Percentiles rank a stretch among this genome's conserved stretches.
Evolutionary conservation across 1,284 basidiomycete genomes (phyloP).

Genomic region (Vanrija pseudolonga): DNA sequence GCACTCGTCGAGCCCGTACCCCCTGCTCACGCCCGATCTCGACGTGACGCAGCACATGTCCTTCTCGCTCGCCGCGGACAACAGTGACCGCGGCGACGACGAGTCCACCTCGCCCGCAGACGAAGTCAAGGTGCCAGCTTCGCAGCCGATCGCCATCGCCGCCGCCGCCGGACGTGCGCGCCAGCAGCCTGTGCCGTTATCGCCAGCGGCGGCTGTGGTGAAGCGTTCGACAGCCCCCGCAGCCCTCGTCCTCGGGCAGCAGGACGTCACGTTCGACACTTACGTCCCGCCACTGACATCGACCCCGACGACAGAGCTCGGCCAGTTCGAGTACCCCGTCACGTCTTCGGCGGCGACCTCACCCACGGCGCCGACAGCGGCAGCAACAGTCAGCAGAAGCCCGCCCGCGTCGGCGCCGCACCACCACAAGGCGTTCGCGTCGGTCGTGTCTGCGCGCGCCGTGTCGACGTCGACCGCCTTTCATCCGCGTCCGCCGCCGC

Average conservation of each 20-base stretch:
- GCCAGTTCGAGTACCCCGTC: conserved; percentile 35
- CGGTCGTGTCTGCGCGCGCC: background rate
- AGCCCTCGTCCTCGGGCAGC: background rate
- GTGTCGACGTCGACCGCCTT: background rate
- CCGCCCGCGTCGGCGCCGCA: background rate
- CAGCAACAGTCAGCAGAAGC: background rate
- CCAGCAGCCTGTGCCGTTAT: no score
- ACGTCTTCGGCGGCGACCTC: background rate
- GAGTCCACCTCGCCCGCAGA: background rate
- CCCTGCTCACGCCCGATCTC: no score
- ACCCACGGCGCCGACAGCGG: background rate
- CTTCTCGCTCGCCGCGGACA: no score
- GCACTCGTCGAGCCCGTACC: no score
- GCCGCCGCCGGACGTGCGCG: background rate
- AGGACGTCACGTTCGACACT: background rate
- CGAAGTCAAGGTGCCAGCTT: background rate
- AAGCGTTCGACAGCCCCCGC: background rate
- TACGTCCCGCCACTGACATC: conserved; percentile 3
- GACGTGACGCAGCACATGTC: no score
- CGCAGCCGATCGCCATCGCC: background rate
- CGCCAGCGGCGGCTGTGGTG: no score
- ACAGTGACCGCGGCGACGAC: no score
- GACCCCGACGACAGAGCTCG: conserved; percentile 33
- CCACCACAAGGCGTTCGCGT: conserved; percentile 2
- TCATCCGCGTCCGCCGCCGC: background rate